Evolutionary conservation across 2,329 filamentous ascomycete species (phyloP).

Genomic region (Geosmithia putterillii): DNA sequence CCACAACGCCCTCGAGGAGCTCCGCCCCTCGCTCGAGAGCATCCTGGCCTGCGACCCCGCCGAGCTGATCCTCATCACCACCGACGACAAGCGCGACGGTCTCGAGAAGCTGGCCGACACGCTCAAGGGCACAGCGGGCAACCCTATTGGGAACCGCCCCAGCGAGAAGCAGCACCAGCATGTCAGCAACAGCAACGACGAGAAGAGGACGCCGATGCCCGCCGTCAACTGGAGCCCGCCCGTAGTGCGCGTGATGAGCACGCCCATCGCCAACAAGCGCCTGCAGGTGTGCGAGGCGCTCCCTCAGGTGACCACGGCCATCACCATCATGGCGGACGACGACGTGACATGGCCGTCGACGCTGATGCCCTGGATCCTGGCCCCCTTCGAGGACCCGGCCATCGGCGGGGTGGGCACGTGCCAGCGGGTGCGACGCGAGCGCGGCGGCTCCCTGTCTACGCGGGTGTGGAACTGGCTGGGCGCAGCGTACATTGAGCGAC

Average conservation of each 20-base stretch:
- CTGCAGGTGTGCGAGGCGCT: conserved; percentile 88
- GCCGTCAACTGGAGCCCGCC: conserved; percentile 29
- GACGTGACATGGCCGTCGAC: conserved; percentile 87
- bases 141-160: no score
- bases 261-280: conserved; percentile 85
- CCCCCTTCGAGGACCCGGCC: conserved; percentile 72
- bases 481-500: conserved; percentile 80
- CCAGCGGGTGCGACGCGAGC: conserved; percentile 67
- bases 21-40: conserved; percentile 69
- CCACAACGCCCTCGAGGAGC: conserved; percentile 72
- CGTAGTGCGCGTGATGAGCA: conserved; percentile 62
- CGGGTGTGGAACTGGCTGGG: conserved; percentile 81
- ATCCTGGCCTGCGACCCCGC: conserved; percentile 58
- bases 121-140: no score
- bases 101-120: conserved; percentile 56
- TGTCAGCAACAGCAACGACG: no score
- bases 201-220: no score
- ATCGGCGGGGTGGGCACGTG: conserved; percentile 90
- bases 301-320: conserved; percentile 67
- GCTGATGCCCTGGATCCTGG: conserved; percentile 81
- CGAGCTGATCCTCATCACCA: conserved; percentile 77
- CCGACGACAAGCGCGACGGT: conserved; percentile 62
- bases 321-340: conserved; percentile 90
- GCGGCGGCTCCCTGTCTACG: conserved; percentile 43
- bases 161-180: no score